Percentiles rank a stretch among this genome's conserved stretches.
Conservation (phyloP, 192 early-diverging fungal species). For the Coemansia umbellata region DNA sequence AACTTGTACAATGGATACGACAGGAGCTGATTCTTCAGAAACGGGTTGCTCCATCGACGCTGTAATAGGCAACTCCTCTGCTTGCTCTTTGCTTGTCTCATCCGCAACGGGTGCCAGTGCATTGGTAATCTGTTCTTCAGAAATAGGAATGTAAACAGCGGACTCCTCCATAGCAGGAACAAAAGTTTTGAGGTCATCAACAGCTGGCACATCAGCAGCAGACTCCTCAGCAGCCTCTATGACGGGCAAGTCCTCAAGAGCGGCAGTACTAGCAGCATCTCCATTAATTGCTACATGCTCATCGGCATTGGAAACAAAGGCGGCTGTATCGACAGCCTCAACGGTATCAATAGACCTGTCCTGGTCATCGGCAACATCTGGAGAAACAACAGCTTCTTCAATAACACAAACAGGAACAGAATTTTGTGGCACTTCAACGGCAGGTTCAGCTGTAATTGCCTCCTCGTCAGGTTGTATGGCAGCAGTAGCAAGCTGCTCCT, state of each 20-base stretch:
- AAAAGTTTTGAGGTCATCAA: too few relatives aligned
- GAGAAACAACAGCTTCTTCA: constrained; percentile 6
- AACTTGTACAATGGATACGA: too few relatives aligned
- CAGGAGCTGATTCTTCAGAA: neutral
- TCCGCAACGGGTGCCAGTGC: neutral
- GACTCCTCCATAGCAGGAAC: too few relatives aligned
- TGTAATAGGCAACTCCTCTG: neutral
- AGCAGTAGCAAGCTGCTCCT: neutral
- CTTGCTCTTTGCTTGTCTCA: neutral
- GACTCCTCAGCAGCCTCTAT: too few relatives aligned
- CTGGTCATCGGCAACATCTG: too few relatives aligned
- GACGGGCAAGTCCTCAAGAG: too few relatives aligned
- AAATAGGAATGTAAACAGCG: neutral
- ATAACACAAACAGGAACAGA: neutral
- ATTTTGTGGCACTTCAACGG: neutral
- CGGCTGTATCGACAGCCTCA: too few relatives aligned
- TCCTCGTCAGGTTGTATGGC: neutral
- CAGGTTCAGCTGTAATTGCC: neutral
- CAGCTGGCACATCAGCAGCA: constrained; percentile 1
- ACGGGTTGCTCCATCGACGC: neutral
- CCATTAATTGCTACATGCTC: too few relatives aligned
- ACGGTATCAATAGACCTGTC: neutral
- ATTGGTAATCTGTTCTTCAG: neutral
- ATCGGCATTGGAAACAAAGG: too few relatives aligned
- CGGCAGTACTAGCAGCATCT: too few relatives aligned